Evolutionary conservation across 2,329 filamentous ascomycete genomes (phyloP), one percentile per base, ranked within the genome.

Genomic region (Trichoderma lentiforme): DNA sequence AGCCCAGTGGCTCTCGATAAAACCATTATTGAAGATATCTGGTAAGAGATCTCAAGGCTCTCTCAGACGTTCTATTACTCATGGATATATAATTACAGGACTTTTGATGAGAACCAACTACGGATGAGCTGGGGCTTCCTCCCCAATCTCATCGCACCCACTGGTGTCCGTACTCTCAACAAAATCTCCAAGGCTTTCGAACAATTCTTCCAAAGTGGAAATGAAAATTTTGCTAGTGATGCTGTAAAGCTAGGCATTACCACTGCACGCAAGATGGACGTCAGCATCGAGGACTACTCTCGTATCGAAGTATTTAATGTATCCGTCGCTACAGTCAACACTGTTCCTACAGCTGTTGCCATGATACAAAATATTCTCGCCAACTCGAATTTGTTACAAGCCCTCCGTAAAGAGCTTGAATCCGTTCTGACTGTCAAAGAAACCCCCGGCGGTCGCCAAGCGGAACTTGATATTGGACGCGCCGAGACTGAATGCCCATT

Each of bases 41-140:
- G 65, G 66, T 69, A 47, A 58, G 53, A 36, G 12, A 28, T 3
- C 2, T 4, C 9, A 21, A 6, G 12, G 24, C 26, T 24, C 6
- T 18, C 9, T 28, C 1, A 11, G 12, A 3, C 5, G 2, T 32
- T 30, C 26, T 30, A 14, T 30, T 14, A 6, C 24, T 64, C 5
- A 64, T 30, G 30, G 14, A 32, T 12, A n/a, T 14, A 2, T 8
- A 15, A 34, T 30, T 69, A 39, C 47, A 69, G 66, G 66, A 51
- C 66, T 24, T 69, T 69, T 47, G 66, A 69, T 43, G 53, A 69
- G 30, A 43, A 32, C 32, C 66, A 69, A 51, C 32, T 69, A 58
- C 36, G 32, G n/a, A 26, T 69, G 6, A 60, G 34, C 24, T 43
- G 47, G 34, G 56, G 66, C 6, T 3, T 69, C 26, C 51, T 69